Percentiles rank a stretch among this genome's conserved stretches.
phyloP scores from a whole-genome alignment of 345 rosid genomes.

The Moricandia moricandioides region DNA sequence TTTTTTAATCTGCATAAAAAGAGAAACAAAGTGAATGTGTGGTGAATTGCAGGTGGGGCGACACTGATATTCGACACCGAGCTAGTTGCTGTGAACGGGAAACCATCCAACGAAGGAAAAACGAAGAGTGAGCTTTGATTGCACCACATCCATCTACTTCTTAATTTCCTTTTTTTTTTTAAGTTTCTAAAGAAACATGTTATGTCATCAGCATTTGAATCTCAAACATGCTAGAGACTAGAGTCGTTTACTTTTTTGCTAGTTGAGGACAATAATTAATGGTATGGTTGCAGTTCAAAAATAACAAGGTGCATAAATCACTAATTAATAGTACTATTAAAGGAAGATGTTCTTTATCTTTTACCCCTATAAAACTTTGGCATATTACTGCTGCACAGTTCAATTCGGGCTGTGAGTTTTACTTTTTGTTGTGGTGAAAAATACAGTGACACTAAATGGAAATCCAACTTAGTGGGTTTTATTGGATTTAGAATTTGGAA shows the following conservation, averaged over 20 bases:
- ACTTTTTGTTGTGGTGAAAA: no score
- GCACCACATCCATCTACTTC: neutral
- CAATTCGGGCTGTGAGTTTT: no score
- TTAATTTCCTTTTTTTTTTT: neutral
- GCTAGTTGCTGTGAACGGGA: constrained; percentile 83
- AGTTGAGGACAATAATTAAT: constrained; percentile 9
- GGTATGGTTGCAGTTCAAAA: neutral
- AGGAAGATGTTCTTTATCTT: no score
- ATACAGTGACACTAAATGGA: no score
- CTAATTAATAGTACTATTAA: no score
- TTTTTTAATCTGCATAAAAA: neutral
- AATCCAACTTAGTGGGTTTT: no score
- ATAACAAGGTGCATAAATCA: neutral
- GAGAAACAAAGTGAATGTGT: neutral
- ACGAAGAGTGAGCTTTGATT: constrained; percentile 33
- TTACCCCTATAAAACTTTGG: no score
- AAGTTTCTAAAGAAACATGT: neutral
- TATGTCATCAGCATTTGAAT: constrained; percentile 1
- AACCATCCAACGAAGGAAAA: constrained; percentile 43
- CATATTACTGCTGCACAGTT: no score
- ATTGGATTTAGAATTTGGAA: no score
- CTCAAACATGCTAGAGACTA: constrained; percentile 5
- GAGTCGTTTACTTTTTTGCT: constrained; percentile 2
- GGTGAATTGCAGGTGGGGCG: constrained; percentile 68
- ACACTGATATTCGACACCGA: constrained; percentile 85